Conservation (phyloP, 768 basidiomycete species). For the Russula emetica region DNA sequence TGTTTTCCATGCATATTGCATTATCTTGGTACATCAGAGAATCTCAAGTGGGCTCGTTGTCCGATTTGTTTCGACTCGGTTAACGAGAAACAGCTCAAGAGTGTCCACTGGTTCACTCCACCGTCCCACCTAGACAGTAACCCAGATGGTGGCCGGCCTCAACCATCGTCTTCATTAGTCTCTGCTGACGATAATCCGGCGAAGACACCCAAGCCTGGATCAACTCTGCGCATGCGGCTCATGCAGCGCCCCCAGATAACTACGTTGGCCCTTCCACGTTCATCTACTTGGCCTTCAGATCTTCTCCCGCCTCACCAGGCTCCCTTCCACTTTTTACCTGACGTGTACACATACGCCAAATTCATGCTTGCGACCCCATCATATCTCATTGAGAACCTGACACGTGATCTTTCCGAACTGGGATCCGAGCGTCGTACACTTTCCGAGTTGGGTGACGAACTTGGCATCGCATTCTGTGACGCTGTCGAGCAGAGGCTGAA, state of each 20-base stretch:
- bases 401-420: conserved; percentile 68
- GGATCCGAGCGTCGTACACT: conserved; percentile 63
- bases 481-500: conserved; percentile 70
- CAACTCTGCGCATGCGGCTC: conserved; percentile 75
- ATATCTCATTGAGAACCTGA: conserved; percentile 73
- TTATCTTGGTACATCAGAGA: conserved; percentile 79
- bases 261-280: conserved; percentile 89
- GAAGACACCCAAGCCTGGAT: conserved; percentile 48
- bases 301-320: conserved; percentile 87
- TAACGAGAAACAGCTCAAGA: conserved; percentile 84
- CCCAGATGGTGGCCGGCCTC: conserved; percentile 34
- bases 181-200: conserved; percentile 38
- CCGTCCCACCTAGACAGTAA: conserved; percentile 37
- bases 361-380: conserved; percentile 95
- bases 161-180: conserved; percentile 47
- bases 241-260: conserved; percentile 93
- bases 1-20: conserved; percentile 94
- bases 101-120: conserved; percentile 84
- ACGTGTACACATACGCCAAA: conserved; percentile 80
- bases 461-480: conserved; percentile 76
- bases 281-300: conserved; percentile 90
- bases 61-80: conserved; percentile 96
- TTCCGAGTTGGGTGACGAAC: conserved; percentile 62
- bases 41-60: conserved; percentile 83
- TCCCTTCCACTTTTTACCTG: conserved; percentile 94